Conservation (phyloP, 140 eudicot species). For the Erigeron philadelphicus region DNA sequence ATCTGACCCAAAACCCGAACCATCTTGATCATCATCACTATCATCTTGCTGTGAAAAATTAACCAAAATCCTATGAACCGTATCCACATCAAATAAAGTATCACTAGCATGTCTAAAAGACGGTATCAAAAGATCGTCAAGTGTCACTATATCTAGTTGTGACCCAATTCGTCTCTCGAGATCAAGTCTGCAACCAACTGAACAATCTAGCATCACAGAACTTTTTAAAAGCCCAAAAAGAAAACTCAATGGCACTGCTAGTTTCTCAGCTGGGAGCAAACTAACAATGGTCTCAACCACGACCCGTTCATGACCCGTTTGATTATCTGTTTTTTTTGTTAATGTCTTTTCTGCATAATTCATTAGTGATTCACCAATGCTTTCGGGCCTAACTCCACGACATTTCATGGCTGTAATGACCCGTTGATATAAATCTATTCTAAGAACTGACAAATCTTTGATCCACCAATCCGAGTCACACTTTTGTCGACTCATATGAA, state of each 20-base stretch:
- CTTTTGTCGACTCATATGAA: constrained; percentile 74
- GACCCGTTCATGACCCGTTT: constrained; percentile 49
- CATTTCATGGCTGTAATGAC: constrained; percentile 89
- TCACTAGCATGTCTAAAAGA: constrained; percentile 76
- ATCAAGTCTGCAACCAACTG: constrained; percentile 68
- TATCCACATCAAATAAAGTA: constrained; percentile 83
- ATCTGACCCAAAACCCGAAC: constrained; percentile 68
- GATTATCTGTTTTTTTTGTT: constrained; percentile 54
- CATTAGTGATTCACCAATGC: constrained; percentile 83
- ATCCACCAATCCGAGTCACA: constrained; percentile 96
- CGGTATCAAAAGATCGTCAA: constrained; percentile 89
- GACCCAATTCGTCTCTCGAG: constrained; percentile 93
- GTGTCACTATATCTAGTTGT: constrained; percentile 77
- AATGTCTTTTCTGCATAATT: constrained; percentile 74
- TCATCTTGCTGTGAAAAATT: constrained; percentile 82
- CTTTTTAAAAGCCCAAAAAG: constrained; percentile 79
- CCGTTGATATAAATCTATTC: constrained; percentile 71
- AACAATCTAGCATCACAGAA: constrained; percentile 71
- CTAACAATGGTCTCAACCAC: constrained; percentile 85
- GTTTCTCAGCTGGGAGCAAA: constrained; percentile 78
- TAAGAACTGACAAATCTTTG: constrained; percentile 65
- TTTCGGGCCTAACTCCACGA: constrained; percentile 93
- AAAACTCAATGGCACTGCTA: constrained; percentile 61
- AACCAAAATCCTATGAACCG: constrained; percentile 85
- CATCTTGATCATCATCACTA: constrained; percentile 80